Evolutionary conservation across 257 asterid genomes (phyloP).

Genomic region (Solanum pennellii): DNA sequence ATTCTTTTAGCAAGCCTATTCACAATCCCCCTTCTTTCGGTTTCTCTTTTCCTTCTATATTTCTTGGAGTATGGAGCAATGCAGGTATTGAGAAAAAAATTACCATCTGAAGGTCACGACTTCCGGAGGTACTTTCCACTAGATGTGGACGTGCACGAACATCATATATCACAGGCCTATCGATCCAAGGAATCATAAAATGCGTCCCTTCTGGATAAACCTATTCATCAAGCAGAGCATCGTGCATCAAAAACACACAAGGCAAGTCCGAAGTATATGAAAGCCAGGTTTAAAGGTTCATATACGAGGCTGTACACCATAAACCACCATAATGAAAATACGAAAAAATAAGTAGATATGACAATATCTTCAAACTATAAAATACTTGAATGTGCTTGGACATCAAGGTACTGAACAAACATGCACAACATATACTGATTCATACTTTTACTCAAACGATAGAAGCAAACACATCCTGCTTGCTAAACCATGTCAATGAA

Average conservation of each 20-base stretch:
- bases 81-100: neutral
- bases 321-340: neutral
- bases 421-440: neutral
- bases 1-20: neutral
- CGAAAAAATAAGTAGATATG: neutral
- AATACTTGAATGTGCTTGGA: neutral
- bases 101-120: conserved; percentile 98
- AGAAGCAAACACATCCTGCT: neutral
- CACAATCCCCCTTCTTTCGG: neutral
- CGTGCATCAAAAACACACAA: neutral
- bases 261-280: neutral
- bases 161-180: conserved; percentile 78
- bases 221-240: conserved; percentile 15
- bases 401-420: neutral
- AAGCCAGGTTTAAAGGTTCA: neutral
- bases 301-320: neutral
- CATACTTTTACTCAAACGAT: neutral
- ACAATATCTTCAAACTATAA: neutral
- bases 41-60: neutral
- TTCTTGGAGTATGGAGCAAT: neutral
- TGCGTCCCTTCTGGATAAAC: conserved; percentile 97
- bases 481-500: neutral
- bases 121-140: conserved; percentile 93
- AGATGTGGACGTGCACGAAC: conserved; percentile 87
- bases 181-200: conserved; percentile 87